Evolutionary conservation across 306 rosid genomes (phyloP).

Genomic region (Vigna radiata): DNA sequence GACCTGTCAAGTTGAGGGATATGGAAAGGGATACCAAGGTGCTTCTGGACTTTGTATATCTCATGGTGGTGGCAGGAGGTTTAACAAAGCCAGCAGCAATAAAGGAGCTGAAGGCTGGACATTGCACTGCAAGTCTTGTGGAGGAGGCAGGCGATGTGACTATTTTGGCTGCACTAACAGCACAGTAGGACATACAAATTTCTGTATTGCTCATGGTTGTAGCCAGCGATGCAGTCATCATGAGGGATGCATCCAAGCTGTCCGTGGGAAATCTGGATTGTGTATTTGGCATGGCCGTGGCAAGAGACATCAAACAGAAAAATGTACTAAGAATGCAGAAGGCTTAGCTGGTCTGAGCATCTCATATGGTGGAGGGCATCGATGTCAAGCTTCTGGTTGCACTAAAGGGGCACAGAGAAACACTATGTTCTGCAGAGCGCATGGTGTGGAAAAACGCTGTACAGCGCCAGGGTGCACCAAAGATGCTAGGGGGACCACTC

Average conservation of each 20-base stretch:
- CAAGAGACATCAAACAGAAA: slow-evolving; percentile 84
- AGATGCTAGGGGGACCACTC: slow-evolving; percentile 92
- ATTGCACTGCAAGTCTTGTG: slow-evolving; percentile 91
- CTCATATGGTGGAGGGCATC: slow-evolving; percentile 90
- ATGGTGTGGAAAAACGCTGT: slow-evolving; percentile 91
- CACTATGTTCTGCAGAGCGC: slow-evolving; percentile 91
- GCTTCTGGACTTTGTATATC: slow-evolving; percentile 92
- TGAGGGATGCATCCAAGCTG: slow-evolving; percentile 81
- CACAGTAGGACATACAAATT: slow-evolving; percentile 93
- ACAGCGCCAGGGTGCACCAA: slow-evolving; percentile 84
- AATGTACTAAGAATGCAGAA: slow-evolving; percentile 88
- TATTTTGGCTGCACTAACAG: slow-evolving; percentile 88
- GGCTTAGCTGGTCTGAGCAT: slow-evolving; percentile 92
- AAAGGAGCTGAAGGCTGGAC: slow-evolving; percentile 94
- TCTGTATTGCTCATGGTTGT: slow-evolving; percentile 93
- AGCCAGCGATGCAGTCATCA: slow-evolving; percentile 82
- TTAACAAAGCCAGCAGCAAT: slow-evolving; percentile 81
- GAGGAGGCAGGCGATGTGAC: slow-evolving; percentile 90
- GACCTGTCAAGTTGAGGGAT: slow-evolving; percentile 83
- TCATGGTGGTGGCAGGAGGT: slow-evolving; percentile 93
- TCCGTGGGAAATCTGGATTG: slow-evolving; percentile 87
- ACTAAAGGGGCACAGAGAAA: slow-evolving; percentile 94
- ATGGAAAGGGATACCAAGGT: slow-evolving; percentile 93
- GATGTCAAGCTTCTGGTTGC: slow-evolving; percentile 81
- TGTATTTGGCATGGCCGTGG: slow-evolving; percentile 94